These are phyloP conservation scores for Botrytis hyacinthi DNA, from an alignment of 2,329 filamentous ascomycete species.

Conservation along the genomic window DNA sequence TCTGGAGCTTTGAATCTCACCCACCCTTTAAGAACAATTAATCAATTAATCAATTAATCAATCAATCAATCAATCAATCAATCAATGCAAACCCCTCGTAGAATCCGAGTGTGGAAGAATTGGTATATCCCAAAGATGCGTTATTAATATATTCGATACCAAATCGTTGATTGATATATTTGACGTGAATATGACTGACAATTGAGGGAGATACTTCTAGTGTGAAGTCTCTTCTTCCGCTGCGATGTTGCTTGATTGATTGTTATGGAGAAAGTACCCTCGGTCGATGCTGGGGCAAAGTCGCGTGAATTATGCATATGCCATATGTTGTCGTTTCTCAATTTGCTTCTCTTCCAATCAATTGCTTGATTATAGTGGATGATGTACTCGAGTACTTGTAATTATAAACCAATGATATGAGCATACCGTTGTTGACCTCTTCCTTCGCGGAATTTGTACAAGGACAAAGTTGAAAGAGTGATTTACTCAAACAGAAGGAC, in stretches of 20 bases:
- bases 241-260: background rate
- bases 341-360: constrained; percentile 10
- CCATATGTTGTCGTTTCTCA: constrained; percentile 1
- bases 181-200: background rate
- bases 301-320: background rate
- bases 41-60: background rate
- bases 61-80: background rate
- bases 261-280: constrained; percentile 7
- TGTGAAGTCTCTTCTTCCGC: background rate
- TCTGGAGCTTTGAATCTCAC: background rate
- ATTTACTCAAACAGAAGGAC: background rate
- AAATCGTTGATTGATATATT: background rate
- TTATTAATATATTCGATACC: background rate
- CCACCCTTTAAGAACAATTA: background rate
- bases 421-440: background rate
- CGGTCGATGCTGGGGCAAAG: background rate
- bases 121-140: background rate
- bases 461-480: background rate
- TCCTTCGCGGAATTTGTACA: background rate
- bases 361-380: background rate
- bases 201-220: background rate
- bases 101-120: background rate
- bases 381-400: background rate
- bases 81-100: background rate
- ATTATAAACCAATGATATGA: background rate